phyloP scores from a whole-genome alignment of 1,284 basidiomycete species.

The Tylopilus sp. region DNA sequence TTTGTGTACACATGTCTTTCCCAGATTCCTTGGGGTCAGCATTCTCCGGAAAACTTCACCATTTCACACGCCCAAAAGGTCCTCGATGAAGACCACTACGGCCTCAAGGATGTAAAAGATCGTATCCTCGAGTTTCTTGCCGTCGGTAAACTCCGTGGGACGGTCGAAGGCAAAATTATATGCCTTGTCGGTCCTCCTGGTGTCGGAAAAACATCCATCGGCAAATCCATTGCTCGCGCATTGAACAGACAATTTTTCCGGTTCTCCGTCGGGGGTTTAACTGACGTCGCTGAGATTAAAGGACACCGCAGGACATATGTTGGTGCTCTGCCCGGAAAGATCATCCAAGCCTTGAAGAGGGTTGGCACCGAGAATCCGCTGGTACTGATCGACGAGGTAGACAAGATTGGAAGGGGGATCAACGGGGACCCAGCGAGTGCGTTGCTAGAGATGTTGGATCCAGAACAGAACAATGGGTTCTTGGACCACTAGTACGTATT shows the following conservation, averaged over 20 bases:
- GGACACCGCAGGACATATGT: slow-evolving; percentile 97
- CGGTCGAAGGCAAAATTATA: slow-evolving; percentile 98
- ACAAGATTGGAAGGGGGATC: slow-evolving; percentile 96
- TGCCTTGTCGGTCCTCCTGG: slow-evolving; percentile 96
- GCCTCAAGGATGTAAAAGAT: slow-evolving; percentile 93
- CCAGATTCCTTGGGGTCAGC: slow-evolving; percentile 93
- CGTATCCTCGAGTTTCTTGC: slow-evolving; percentile 98
- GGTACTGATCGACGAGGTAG: slow-evolving; percentile 96
- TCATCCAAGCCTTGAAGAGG: slow-evolving; percentile 95
- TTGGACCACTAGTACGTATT: slow-evolving; percentile 86
- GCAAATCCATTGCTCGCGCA: slow-evolving; percentile 91
- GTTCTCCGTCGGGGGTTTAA: slow-evolving; percentile 95
- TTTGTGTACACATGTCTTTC: slow-evolving; percentile 5
- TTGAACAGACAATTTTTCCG: slow-evolving; percentile 89
- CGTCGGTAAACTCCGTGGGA: slow-evolving; percentile 93
- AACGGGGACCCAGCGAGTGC: slow-evolving; percentile 97
- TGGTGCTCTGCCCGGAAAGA: slow-evolving; percentile 95
- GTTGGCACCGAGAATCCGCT: slow-evolving; percentile 97
- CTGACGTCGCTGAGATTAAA: slow-evolving; percentile 99
- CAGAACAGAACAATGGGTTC: slow-evolving; percentile 96
- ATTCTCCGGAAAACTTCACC: slow-evolving; percentile 92
- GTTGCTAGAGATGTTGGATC: slow-evolving; percentile 95
- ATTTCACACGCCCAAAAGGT: slow-evolving; percentile 83
- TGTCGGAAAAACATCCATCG: slow-evolving; percentile 93
- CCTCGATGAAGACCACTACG: slow-evolving; percentile 96